Base-by-base conservation (phyloP, 306 rosid genomes). In the Carpinus fangiana region DNA sequence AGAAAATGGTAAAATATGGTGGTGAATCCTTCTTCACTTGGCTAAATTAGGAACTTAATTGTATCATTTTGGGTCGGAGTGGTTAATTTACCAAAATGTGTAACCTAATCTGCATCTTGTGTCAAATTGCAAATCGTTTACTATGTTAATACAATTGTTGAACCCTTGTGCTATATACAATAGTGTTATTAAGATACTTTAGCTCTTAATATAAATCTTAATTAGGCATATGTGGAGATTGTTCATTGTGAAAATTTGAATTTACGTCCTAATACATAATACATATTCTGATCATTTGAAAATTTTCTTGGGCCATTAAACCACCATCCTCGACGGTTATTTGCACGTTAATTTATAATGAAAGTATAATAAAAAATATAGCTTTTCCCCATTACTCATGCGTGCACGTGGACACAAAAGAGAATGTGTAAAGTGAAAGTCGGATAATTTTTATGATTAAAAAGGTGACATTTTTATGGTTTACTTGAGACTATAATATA, bases 351-450 rank as follows among this genome's bases (percentile, higher is more conserved):
- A 31, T 31, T 2, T 31, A 31, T 31, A 28, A 28, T 1, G 31
- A 28, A 28, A 28, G 31, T 28, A 28, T 28, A 31, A 31, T 31
- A 31, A 31, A 31, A 31, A 31, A 31, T 31, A 31, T 31, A 31
- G 2, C 34, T 31, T 31, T 31, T 31, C 34, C 34, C 34, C 36
- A 66, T 73, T 78, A 53, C 6, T 64, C 85, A 82, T 54, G 87
- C 81, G 82, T 84, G 89, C 87, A 87, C 77, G 80, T 84, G 74
- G 53, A 81, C 60, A n/a, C 54, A 31, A 62, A 45, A 57, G 38
- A 67, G 8, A 45, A 73, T 55, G 12, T 11, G 70, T 4, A 67
- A 65, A 67, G 46, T 16, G 59, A 12, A 17, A 43, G 26, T 54
- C 21, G 79, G 28, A 71, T 52, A 47, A 71, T 54, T 60, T 26